Conservation (phyloP, 805 yeast species). For the Metschnikowia borealis region DNA sequence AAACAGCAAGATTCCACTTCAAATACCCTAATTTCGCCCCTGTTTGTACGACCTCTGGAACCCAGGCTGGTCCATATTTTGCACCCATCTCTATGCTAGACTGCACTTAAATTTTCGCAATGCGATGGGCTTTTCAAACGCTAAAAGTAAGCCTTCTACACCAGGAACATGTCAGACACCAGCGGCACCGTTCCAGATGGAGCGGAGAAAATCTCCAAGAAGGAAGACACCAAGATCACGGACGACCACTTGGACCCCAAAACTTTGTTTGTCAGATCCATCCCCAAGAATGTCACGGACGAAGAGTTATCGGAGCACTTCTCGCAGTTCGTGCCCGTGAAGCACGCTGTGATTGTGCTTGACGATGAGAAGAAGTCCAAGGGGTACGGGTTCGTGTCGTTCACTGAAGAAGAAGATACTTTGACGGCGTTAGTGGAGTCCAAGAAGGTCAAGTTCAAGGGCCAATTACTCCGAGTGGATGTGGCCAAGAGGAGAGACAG, state of each 20-base stretch:
- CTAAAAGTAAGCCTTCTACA: not conserved
- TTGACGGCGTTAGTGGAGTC: conserved; percentile 65
- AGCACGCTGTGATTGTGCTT: conserved; percentile 87
- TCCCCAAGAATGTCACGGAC: conserved; percentile 76
- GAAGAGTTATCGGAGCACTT: conserved; percentile 82
- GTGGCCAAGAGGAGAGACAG: conserved; percentile 92
- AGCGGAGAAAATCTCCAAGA: not conserved
- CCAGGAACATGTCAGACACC: not conserved
- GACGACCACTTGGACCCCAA: conserved; percentile 45
- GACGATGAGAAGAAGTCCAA: conserved; percentile 74
- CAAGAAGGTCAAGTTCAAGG: conserved; percentile 62
- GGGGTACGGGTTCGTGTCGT: conserved; percentile 95
- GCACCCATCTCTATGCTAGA: not conserved
- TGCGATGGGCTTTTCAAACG: conserved; percentile 4
- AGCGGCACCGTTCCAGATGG: not conserved
- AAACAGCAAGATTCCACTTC: no score
- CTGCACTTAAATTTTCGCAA: conserved; percentile 2
- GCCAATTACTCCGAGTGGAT: conserved; percentile 69
- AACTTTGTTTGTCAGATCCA: conserved; percentile 80
- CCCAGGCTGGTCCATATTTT: not conserved
- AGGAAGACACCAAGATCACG: not conserved
- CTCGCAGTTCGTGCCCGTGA: conserved; percentile 90
- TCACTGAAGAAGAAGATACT: conserved; percentile 82
- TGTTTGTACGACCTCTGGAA: not conserved
- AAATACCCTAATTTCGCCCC: no score